These are phyloP conservation scores for Rosa hybrid DNA, from an alignment of 331 rosid species.

Conservation along the genomic window DNA sequence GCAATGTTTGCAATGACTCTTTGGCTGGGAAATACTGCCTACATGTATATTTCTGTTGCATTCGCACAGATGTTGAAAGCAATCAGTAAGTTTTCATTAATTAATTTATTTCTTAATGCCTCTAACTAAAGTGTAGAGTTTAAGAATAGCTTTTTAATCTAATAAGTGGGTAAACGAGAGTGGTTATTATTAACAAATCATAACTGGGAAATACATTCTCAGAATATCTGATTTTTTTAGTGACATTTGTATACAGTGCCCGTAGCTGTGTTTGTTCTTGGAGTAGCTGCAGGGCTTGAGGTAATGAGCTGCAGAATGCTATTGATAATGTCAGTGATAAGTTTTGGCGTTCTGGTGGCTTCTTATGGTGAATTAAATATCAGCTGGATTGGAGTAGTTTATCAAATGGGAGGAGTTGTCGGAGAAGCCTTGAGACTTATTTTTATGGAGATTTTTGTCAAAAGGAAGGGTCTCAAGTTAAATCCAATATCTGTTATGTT, in stretches of 20 bases:
- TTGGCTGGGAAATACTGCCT: constrained; percentile 99
- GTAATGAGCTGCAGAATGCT: constrained; percentile 94
- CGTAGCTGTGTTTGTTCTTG: constrained; percentile 94
- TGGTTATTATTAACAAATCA: constrained; percentile 12
- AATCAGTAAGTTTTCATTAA: constrained; percentile 68
- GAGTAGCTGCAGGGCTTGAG: constrained; percentile 96
- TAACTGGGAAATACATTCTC: neutral
- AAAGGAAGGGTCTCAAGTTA: constrained; percentile 92
- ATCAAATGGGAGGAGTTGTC: constrained; percentile 98
- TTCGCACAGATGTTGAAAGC: constrained; percentile 99
- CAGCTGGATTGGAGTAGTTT: constrained; percentile 96
- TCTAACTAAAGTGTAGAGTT: constrained; percentile 21
- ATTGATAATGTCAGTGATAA: constrained; percentile 91
- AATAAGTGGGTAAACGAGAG: constrained; percentile 23
- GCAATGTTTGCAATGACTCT: constrained; percentile 99
- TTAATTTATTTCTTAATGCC: constrained; percentile 16
- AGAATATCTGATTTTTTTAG: constrained; percentile 22
- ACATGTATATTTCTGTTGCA: constrained; percentile 94
- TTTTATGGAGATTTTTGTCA: constrained; percentile 98
- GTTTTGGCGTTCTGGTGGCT: constrained; percentile 95
- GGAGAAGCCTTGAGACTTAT: constrained; percentile 99
- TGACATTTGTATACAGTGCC: constrained; percentile 73
- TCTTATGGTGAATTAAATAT: constrained; percentile 94
- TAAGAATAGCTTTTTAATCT: constrained; percentile 11
- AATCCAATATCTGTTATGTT: constrained; percentile 95